phyloP scores from a whole-genome alignment of 2,329 filamentous ascomycete species.

The Orbilia brochopaga region DNA sequence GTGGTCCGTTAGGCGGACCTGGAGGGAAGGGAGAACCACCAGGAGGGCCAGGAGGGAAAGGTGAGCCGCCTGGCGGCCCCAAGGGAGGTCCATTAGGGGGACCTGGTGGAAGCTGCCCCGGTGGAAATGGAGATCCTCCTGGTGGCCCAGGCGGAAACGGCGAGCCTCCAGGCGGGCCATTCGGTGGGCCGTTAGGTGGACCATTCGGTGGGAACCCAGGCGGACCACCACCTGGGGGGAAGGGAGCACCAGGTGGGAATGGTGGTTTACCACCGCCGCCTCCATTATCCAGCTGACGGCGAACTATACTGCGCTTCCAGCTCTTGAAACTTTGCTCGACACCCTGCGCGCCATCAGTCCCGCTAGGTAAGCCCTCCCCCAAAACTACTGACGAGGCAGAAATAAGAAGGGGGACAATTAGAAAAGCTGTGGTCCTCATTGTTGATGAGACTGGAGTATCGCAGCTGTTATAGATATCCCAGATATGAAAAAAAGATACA shows the following conservation, averaged over 20 bases:
- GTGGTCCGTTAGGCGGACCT: background rate
- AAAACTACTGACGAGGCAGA: constrained; percentile 16
- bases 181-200: too few species aligned
- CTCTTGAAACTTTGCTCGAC: background rate
- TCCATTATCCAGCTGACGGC: background rate
- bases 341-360: too few species aligned
- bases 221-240: background rate
- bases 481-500: background rate
- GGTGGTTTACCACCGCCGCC: background rate
- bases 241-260: constrained; percentile 1
- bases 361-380: background rate
- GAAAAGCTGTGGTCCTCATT: constrained; percentile 33
- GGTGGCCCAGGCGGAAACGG: background rate
- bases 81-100: background rate
- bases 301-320: background rate
- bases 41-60: constrained; percentile 4
- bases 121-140: background rate
- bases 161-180: background rate
- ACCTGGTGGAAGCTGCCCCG: background rate
- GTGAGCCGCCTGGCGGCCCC: background rate
- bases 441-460: constrained; percentile 1
- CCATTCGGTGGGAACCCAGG: background rate
- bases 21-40: background rate
- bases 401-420: constrained; percentile 37
- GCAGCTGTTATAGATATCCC: constrained; percentile 1